A percentile compares a stretch with the other conserved stretches of the same genome.
phyloP scores from a whole-genome alignment of 2,329 filamentous ascomycete genomes.

The Xylaria sp. region DNA sequence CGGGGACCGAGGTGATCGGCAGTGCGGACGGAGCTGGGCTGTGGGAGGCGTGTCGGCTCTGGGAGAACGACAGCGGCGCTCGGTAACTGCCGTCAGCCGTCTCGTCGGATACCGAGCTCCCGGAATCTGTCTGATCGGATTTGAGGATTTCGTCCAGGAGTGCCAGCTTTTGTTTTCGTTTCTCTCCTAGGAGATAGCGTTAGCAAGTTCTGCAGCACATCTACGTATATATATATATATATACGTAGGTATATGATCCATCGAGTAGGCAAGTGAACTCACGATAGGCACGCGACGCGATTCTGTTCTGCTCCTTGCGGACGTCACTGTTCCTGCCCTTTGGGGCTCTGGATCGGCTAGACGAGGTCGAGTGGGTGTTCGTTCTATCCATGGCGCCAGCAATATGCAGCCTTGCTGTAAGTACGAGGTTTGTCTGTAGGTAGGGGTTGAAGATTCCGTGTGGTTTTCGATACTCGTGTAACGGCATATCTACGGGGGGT shows the following conservation, averaged over 20 bases:
- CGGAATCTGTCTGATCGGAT: constrained; percentile 34
- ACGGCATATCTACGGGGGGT: constrained; percentile 11
- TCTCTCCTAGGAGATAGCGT: constrained; percentile 40
- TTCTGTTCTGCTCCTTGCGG: constrained; percentile 38
- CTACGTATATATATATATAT: too few relatives aligned
- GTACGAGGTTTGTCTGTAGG: not conserved
- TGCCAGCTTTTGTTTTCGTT: constrained; percentile 47
- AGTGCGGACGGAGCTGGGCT: constrained; percentile 29
- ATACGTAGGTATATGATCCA: not conserved
- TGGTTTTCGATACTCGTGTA: constrained; percentile 10
- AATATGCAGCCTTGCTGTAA: constrained; percentile 8
- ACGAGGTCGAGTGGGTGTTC: constrained; percentile 12
- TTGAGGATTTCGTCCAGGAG: constrained; percentile 44
- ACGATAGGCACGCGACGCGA: constrained; percentile 39
- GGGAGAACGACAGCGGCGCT: constrained; percentile 18
- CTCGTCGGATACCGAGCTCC: constrained; percentile 37
- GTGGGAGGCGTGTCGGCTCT: constrained; percentile 27
- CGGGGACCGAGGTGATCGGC: constrained; percentile 12
- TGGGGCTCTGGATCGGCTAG: constrained; percentile 22
- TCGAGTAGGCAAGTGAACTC: constrained; percentile 21
- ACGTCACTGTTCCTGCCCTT: constrained; percentile 35
- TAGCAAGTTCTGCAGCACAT: constrained; percentile 17
- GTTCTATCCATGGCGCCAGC: constrained; percentile 27
- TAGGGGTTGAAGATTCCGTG: constrained; percentile 6
- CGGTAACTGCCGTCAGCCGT: constrained; percentile 29